Percentiles rank a stretch among this genome's conserved stretches.
phyloP scores from a whole-genome alignment of 169 alveolate species.

The Cystoisospora suis region DNA sequence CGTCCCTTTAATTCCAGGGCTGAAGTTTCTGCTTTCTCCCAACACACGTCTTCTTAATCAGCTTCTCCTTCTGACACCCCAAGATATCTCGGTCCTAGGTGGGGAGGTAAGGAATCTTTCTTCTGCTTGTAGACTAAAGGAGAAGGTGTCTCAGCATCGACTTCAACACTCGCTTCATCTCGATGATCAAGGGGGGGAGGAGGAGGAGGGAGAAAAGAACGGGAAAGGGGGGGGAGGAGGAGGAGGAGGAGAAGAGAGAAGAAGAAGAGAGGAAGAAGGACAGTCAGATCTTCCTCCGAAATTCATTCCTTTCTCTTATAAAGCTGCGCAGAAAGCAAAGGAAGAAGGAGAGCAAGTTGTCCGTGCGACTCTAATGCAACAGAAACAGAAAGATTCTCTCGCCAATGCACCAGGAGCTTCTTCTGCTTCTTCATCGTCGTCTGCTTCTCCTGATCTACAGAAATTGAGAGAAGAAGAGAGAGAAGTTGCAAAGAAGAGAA shows the following conservation, averaged over 20 bases:
- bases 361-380: not conserved
- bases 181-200: not conserved
- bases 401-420: not conserved
- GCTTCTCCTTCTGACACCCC: constrained; percentile 48
- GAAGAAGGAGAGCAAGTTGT: constrained; percentile 3
- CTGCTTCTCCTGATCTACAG: too few relatives aligned
- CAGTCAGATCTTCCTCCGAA: too few relatives aligned
- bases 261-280: constrained; percentile 46
- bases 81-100: constrained; percentile 15
- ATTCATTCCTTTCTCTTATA: constrained; percentile 55
- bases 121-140: constrained; percentile 45
- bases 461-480: not conserved
- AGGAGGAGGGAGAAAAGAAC: not conserved
- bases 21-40: constrained; percentile 51
- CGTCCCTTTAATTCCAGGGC: constrained; percentile 57
- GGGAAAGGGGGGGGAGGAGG: not conserved
- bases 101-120: constrained; percentile 49
- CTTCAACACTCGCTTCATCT: not conserved
- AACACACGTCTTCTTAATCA: constrained; percentile 27
- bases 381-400: constrained; percentile 16
- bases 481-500: not conserved
- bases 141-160: constrained; percentile 36
- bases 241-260: constrained; percentile 25
- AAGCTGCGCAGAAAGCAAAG: constrained; percentile 29
- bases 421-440: too few relatives aligned